These are phyloP conservation scores for Metarhizium brunneum DNA, from an alignment of 2,329 filamentous ascomycete genomes.

Conservation along the genomic window DNA sequence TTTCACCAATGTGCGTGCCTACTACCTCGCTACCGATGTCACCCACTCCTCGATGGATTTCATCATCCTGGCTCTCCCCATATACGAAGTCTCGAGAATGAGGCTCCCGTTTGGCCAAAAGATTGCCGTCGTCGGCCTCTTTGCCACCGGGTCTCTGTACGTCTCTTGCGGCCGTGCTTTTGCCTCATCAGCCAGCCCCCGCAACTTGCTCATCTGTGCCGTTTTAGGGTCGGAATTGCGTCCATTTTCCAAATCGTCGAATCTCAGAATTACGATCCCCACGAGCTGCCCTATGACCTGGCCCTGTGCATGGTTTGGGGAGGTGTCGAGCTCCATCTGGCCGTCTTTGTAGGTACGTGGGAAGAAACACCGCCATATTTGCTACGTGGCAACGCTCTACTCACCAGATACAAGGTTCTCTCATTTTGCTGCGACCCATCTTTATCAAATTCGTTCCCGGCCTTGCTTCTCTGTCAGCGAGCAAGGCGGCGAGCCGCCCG, in stretches of 20 bases:
- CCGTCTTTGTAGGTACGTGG: constrained; percentile 16
- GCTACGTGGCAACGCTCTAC: not conserved
- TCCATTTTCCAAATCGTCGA: constrained; percentile 18
- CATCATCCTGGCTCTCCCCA: constrained; percentile 20
- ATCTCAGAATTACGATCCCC: constrained; percentile 12
- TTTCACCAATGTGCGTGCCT: constrained; percentile 21
- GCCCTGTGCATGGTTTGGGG: constrained; percentile 18
- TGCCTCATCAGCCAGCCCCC: not conserved
- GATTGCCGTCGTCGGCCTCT: constrained; percentile 18
- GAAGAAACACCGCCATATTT: too few species aligned
- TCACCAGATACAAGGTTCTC: not conserved
- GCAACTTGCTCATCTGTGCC: not conserved
- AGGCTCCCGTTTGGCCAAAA: constrained; percentile 18
- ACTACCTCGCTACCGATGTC: constrained; percentile 22
- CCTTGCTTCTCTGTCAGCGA: not conserved
- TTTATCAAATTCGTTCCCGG: not conserved
- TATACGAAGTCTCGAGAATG: constrained; percentile 21
- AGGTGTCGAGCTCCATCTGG: constrained; percentile 19
- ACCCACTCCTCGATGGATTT: constrained; percentile 23
- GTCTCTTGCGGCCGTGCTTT: not conserved
- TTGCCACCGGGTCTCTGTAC: constrained; percentile 19
- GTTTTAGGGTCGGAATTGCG: constrained; percentile 16
- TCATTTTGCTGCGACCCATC: not conserved
- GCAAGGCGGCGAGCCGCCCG: not conserved
- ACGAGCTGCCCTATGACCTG: constrained; percentile 17